A percentile compares a stretch with the other conserved stretches of the same genome.
These are phyloP conservation scores for Mycena pura DNA, from an alignment of 768 basidiomycete species.

Conservation along the genomic window DNA sequence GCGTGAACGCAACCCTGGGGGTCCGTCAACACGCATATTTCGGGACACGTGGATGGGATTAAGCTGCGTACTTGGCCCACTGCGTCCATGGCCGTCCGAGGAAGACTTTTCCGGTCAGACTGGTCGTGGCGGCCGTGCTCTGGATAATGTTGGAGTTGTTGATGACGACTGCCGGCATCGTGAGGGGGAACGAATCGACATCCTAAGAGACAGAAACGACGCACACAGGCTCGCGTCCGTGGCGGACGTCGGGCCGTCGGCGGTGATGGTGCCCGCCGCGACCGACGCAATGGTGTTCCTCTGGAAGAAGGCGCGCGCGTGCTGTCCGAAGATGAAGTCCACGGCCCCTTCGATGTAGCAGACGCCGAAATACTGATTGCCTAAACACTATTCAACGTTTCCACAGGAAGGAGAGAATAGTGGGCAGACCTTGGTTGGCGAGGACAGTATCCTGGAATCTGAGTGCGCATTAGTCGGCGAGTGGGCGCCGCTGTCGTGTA, in stretches of 20 bases:
- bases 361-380: conserved; percentile 30
- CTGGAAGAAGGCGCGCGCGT: conserved; percentile 29
- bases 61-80: conserved; percentile 21
- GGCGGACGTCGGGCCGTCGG: conserved; percentile 26
- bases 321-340: conserved; percentile 34
- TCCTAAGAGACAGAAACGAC: background rate
- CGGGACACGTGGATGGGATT: background rate
- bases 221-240: conserved; percentile 27
- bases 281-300: conserved; percentile 27
- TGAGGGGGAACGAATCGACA: background rate
- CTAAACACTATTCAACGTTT: too few species aligned
- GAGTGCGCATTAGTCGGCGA: background rate
- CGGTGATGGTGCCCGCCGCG: conserved; percentile 27
- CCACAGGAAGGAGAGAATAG: too few species aligned
- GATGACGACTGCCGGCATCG: conserved; percentile 37
- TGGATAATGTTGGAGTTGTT: conserved; percentile 30
- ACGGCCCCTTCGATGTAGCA: conserved; percentile 35
- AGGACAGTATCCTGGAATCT: conserved; percentile 34
- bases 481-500: background rate
- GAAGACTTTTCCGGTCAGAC: conserved; percentile 31
- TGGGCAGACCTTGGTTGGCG: conserved; percentile 26
- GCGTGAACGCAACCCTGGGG: conserved; percentile 34
- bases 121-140: conserved; percentile 26
- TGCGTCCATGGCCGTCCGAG: conserved; percentile 34
- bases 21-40: too few species aligned